phyloP scores from a whole-genome alignment of 352 stramenopile genomes.

The Phytophthora ohioensis region DNA sequence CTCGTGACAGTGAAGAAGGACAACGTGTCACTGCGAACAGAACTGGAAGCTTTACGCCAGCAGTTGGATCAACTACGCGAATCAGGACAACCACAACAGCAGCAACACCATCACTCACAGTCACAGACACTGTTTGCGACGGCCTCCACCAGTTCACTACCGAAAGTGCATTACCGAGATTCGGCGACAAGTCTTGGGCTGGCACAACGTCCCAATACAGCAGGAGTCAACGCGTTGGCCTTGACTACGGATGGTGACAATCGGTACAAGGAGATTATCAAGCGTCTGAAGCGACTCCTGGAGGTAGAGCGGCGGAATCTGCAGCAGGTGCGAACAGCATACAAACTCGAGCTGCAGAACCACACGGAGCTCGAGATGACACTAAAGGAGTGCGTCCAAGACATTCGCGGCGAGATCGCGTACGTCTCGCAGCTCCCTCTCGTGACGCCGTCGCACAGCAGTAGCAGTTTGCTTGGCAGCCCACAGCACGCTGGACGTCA shows the following conservation, averaged over 20 bases:
- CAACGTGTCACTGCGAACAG: constrained; percentile 80
- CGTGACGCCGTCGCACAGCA: constrained; percentile 23
- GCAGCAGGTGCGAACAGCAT: constrained; percentile 75
- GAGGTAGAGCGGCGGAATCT: constrained; percentile 88
- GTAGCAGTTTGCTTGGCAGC: constrained; percentile 20
- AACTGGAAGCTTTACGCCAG: constrained; percentile 60
- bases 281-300: constrained; percentile 89
- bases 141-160: constrained; percentile 54
- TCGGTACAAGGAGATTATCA: constrained; percentile 94
- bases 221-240: constrained; percentile 9
- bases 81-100: constrained; percentile 40
- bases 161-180: constrained; percentile 43
- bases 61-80: constrained; percentile 66
- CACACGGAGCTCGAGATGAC: constrained; percentile 86
- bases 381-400: constrained; percentile 84
- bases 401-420: constrained; percentile 74
- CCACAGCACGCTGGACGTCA: constrained; percentile 13
- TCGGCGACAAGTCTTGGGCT: constrained; percentile 23
- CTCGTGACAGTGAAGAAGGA: constrained; percentile 94
- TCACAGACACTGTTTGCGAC: constrained; percentile 25
- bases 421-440: constrained; percentile 40
- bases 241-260: constrained; percentile 60
- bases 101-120: constrained; percentile 34
- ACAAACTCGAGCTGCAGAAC: constrained; percentile 78
- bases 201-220: constrained; percentile 38